Evolutionary conservation across 2,329 filamentous ascomycete species (phyloP), one percentile per base, ranked within the genome.

Genomic region (Didymosphaeria variabile): DNA sequence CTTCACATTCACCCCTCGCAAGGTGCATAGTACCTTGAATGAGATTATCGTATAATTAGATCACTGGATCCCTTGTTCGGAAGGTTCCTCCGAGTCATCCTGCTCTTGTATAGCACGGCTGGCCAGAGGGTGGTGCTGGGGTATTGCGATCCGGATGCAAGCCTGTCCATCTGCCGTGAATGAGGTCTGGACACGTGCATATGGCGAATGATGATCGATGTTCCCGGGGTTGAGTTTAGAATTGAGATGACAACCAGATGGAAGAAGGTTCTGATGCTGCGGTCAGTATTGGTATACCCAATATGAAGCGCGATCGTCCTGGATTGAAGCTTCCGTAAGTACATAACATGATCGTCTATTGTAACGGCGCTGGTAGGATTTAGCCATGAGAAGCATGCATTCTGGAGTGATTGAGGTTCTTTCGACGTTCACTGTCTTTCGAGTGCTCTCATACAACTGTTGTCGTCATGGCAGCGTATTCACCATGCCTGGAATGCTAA

Each of bases 81-180:
- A 29, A 29, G 45, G 13, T 4, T 5, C 17, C 19, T 29, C 45
- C 45, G 45, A 47, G 29, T 29, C 15, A n/a, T 21, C 13, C 15
- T 9, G 19, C 23, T 29, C 23, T 17, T 29, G 23, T 9, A 47
- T 9, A 31, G 23, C 15, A 15, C 7, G 45, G 23, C 45, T 47
- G 45, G 17, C 47, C 17, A 51, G 34, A 9, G 17, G 31, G n/a
- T n/a, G 10, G 19, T 15, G 17, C 31, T 19, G n/a, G 47, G 31
- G 45, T 47, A 31, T 13, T 47, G 45, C 23, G 19, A n/a, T 36
- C 34, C 31, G 29, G 31, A 21, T 32, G 29, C n/a, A 13, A 3
- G 29, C 47, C 17, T 51, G 31, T 36, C 17, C 29, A 51, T 51
- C 47, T 51, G 47, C 47, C 47, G 31, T 51, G 47, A 36, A 31